Evolutionary conservation across 2,329 filamentous ascomycete genomes (phyloP), one percentile per base, ranked within the genome.

Genomic region (Ascochyta lentis): DNA sequence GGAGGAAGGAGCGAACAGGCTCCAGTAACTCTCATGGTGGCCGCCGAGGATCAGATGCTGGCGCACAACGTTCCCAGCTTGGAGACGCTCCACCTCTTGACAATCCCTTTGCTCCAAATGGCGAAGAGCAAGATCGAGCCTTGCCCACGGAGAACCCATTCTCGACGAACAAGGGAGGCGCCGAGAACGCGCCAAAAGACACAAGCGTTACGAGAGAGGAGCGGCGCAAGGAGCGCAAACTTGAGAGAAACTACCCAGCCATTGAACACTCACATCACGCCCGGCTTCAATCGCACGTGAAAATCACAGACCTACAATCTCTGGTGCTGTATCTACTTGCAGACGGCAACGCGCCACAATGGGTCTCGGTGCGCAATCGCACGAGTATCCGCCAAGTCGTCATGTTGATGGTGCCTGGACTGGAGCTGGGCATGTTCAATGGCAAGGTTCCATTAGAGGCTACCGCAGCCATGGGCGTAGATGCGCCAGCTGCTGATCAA

Each of bases 391-490:
- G 78, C 53, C 96, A 95, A 77, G 89, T 96, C 27, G 93, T 98
- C 27, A 85, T 91, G 37, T 79, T 99, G 63, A 94, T 97, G 90
- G 87, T 97, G 10, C 95, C 95, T 10, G 95, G 95, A 0, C 78
- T 99, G 23, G 94, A 98, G 71, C 85, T 91, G 68, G 89, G 87
- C 59, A 95, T 98, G 90, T 96, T 98, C 77, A 86, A 89, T 73
- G 82, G 85, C 33, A 78, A 76, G 13, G 54, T 67, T 29, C 35
- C 62, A 16, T 51, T 70, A 19, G 64, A 72, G 13, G 24, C 49
- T 34, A 48, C 49, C 13, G 38, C 37, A 35, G 34, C 42, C 24
- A 42, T 45, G 39, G 39, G 38, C 9, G 13, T 34, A 42, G 24
- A 52, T 24, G 8, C 33, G 40, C 24, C 53, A 19, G 27, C 15